phyloP scores from a whole-genome alignment of 768 basidiomycete species.

The Strobilomyces dryophilus region DNA sequence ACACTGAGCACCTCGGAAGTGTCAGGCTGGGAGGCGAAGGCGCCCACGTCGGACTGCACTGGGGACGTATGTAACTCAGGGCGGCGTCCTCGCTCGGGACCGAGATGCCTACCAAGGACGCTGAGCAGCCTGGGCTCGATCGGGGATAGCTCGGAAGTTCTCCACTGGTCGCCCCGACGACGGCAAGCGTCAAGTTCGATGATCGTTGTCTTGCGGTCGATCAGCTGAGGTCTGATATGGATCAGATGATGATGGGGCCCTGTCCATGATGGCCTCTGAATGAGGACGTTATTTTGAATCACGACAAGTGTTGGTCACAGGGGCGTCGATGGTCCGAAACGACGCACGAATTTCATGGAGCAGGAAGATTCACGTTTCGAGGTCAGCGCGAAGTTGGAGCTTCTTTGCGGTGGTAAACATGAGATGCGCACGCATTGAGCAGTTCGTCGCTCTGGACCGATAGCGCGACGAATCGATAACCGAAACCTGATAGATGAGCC shows the following conservation, averaged over 20 bases:
- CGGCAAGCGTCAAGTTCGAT: slow-evolving; percentile 23
- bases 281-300: slow-evolving; percentile 41
- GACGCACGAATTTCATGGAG: slow-evolving; percentile 46
- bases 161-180: slow-evolving; percentile 13
- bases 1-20: slow-evolving; percentile 53
- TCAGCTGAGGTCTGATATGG: slow-evolving; percentile 50
- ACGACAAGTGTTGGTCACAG: slow-evolving; percentile 5
- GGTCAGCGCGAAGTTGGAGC: slow-evolving; percentile 48
- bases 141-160: slow-evolving; percentile 3
- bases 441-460: slow-evolving; percentile 45
- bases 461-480: slow-evolving; percentile 52
- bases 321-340: slow-evolving; percentile 3
- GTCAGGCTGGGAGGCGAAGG: slow-evolving; percentile 45
- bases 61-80: slow-evolving; percentile 1
- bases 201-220: slow-evolving; percentile 44
- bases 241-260: slow-evolving; percentile 45
- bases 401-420: slow-evolving; percentile 52
- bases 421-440: slow-evolving; percentile 46
- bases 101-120: slow-evolving; percentile 41
- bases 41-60: slow-evolving; percentile 59
- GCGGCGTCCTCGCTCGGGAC: background rate
- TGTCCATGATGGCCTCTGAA: slow-evolving; percentile 39
- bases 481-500: slow-evolving; percentile 43
- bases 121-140: slow-evolving; percentile 45
- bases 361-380: slow-evolving; percentile 57